Evolutionary conservation across 129 eudicot species (phyloP).

Genomic region (Glebionis coronaria): DNA sequence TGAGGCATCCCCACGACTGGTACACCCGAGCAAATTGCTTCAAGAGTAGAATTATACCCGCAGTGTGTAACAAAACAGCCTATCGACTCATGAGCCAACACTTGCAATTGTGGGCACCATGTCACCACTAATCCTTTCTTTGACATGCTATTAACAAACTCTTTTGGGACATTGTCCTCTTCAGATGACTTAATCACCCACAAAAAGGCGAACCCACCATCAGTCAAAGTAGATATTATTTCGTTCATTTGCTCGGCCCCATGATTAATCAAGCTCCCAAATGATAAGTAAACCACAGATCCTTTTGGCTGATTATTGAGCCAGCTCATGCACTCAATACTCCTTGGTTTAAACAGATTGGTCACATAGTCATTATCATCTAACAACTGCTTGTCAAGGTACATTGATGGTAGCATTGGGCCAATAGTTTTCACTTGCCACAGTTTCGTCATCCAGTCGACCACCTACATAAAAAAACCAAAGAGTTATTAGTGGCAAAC

Average conservation of each 20-base stretch:
- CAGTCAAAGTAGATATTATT: constrained; percentile 13
- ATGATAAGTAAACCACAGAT: constrained; percentile 34
- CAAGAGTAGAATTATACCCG: constrained; percentile 39
- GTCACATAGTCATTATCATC: constrained; percentile 29
- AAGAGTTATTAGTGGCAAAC: not conserved
- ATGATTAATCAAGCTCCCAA: constrained; percentile 31
- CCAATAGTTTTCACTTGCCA: constrained; percentile 39
- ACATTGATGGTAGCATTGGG: constrained; percentile 37
- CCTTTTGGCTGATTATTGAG: constrained; percentile 26
- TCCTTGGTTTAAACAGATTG: constrained; percentile 19
- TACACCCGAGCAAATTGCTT: constrained; percentile 35
- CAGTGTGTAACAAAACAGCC: constrained; percentile 46
- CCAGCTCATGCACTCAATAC: constrained; percentile 36
- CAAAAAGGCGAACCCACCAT: constrained; percentile 26
- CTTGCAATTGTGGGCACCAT: constrained; percentile 42
- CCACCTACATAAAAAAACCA: constrained; percentile 15
- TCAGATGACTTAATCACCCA: constrained; percentile 34
- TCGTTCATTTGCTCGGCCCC: constrained; percentile 35
- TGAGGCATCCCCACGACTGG: constrained; percentile 36
- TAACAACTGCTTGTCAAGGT: constrained; percentile 32
- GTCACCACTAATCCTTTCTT: constrained; percentile 31
- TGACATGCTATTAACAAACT: constrained; percentile 1
- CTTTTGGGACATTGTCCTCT: constrained; percentile 12
- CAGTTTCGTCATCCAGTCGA: constrained; percentile 32
- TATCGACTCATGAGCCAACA: constrained; percentile 34